Evolutionary conservation across 352 stramenopile genomes (phyloP).

Genomic region (Globisporangium iwayamae): DNA sequence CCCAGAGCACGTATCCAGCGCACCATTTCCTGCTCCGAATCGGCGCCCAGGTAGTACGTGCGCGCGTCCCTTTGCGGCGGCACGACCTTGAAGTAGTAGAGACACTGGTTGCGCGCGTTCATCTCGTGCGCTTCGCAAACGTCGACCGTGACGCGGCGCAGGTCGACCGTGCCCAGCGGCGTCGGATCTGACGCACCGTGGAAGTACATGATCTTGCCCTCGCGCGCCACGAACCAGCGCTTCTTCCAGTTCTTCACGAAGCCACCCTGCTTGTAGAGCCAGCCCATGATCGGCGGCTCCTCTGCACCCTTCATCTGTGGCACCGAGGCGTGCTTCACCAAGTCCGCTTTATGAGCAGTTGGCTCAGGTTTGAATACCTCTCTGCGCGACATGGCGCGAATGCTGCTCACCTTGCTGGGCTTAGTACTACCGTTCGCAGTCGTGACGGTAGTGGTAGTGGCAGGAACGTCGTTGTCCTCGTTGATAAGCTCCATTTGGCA

Average conservation of each 20-base stretch:
- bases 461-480: background rate
- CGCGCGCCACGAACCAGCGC: conserved; percentile 77
- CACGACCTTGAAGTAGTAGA: conserved; percentile 73
- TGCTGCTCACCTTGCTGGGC: background rate
- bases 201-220: conserved; percentile 82
- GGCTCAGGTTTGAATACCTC: conserved; percentile 1
- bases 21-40: conserved; percentile 65
- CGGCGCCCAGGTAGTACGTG: conserved; percentile 71
- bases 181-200: conserved; percentile 56
- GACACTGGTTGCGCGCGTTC: conserved; percentile 51
- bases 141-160: conserved; percentile 54
- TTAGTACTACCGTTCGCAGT: background rate
- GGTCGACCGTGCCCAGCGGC: conserved; percentile 60
- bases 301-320: conserved; percentile 19
- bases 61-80: conserved; percentile 51
- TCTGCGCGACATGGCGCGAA: background rate
- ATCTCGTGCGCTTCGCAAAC: conserved; percentile 54
- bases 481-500: conserved; percentile 43
- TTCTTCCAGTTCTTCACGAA: conserved; percentile 87
- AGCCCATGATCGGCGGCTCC: conserved; percentile 54
- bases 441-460: background rate
- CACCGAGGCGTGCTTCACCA: conserved; percentile 16
- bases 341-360: conserved; percentile 14
- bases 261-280: conserved; percentile 72
- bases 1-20: conserved; percentile 62